These are phyloP conservation scores for Saccharum spontaneum DNA, from an alignment of 176 grass and related monocot genomes.

Conservation along the genomic window DNA sequence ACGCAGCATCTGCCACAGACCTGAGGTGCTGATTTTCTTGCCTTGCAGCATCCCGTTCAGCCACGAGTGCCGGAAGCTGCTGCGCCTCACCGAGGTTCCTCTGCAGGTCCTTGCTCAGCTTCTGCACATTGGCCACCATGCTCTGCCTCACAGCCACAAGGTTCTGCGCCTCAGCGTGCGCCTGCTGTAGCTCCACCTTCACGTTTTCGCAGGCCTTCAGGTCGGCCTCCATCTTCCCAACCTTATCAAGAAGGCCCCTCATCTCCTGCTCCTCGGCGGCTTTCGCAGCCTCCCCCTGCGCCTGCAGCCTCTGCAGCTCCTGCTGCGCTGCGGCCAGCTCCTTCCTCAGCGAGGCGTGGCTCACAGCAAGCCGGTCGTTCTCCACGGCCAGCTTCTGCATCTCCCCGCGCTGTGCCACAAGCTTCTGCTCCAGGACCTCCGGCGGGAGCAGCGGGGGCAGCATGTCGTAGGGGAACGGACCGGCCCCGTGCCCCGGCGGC, in stretches of 20 bases:
- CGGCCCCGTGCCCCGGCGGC: slow-evolving; percentile 35
- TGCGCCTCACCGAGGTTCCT: slow-evolving; percentile 73
- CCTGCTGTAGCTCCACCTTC: slow-evolving; percentile 78
- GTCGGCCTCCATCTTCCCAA: slow-evolving; percentile 84
- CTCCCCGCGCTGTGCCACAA: slow-evolving; percentile 59
- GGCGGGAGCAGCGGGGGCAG: slow-evolving; percentile 56
- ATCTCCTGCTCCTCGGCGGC: slow-evolving; percentile 70
- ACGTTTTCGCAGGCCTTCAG: slow-evolving; percentile 55
- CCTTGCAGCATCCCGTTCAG: slow-evolving; percentile 62
- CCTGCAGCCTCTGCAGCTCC: slow-evolving; percentile 75
- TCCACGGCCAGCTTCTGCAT: slow-evolving; percentile 85
- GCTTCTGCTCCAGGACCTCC: slow-evolving; percentile 89
- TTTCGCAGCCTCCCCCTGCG: slow-evolving; percentile 47
- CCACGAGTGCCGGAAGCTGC: slow-evolving; percentile 58
- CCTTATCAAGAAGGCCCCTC: slow-evolving; percentile 62
- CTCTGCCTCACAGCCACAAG: slow-evolving; percentile 62
- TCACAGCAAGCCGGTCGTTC: slow-evolving; percentile 65
- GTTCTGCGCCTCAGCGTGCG: slow-evolving; percentile 65
- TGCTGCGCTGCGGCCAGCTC: slow-evolving; percentile 75
- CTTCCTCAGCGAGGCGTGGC: slow-evolving; percentile 65
- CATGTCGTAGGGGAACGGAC: slow-evolving; percentile 64
- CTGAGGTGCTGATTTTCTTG: slow-evolving; percentile 87
- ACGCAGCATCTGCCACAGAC: slow-evolving; percentile 17
- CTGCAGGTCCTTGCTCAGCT: slow-evolving; percentile 84
- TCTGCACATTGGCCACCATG: slow-evolving; percentile 52